These are phyloP conservation scores for Malassezia caprae DNA, from an alignment of 1,284 basidiomycete species.

Conservation along the genomic window DNA sequence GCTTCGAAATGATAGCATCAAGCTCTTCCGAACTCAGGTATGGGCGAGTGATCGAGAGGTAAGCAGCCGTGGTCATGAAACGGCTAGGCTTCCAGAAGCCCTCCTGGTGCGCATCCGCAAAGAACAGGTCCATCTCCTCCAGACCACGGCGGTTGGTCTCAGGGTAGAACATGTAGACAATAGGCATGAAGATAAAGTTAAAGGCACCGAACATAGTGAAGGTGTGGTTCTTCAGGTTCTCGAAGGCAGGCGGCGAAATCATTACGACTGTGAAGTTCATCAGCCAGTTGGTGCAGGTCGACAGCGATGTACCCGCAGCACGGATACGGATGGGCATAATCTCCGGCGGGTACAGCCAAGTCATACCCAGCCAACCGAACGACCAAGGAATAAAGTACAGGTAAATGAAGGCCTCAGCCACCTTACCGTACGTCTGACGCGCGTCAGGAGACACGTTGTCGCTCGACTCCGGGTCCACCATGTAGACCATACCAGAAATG, in stretches of 20 bases:
- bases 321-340: conserved; percentile 47
- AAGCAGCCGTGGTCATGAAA: conserved; percentile 29
- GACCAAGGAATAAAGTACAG: conserved; percentile 59
- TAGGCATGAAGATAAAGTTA: conserved; percentile 41
- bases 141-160: conserved; percentile 45
- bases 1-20: conserved; percentile 22
- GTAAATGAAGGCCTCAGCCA: conserved; percentile 57
- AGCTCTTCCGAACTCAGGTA: conserved; percentile 27
- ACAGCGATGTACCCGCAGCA: conserved; percentile 48
- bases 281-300: conserved; percentile 44
- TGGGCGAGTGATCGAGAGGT: conserved; percentile 24
- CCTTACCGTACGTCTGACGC: conserved; percentile 21
- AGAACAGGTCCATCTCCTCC: conserved; percentile 41
- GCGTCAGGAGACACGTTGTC: neutral
- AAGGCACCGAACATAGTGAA: conserved; percentile 46
- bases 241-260: conserved; percentile 60
- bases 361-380: conserved; percentile 64
- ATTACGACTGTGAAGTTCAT: conserved; percentile 53
- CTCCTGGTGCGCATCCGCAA: conserved; percentile 25
- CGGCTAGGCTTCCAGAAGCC: conserved; percentile 21
- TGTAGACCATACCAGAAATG: conserved; percentile 49
- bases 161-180: conserved; percentile 45
- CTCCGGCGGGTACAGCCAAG: conserved; percentile 51
- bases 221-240: conserved; percentile 55
- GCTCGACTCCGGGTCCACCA: conserved; percentile 41